Evolutionary conservation across 345 rosid genomes (phyloP), one percentile per base, ranked within the genome.

Genomic region (Eucalyptus caleyi): DNA sequence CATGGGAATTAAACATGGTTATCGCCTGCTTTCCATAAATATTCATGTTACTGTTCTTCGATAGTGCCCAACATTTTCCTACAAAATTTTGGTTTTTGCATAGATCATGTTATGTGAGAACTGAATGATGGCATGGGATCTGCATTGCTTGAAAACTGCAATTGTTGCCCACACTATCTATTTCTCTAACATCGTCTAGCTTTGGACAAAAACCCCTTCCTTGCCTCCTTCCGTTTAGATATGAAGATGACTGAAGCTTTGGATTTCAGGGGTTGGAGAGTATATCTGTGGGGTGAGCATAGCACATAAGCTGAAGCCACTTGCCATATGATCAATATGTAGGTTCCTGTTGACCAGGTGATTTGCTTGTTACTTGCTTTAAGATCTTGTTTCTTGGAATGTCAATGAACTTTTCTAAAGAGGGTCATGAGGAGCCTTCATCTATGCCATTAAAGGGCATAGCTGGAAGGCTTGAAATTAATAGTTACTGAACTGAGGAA

Each of bases 231-330:
- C n/a, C 27, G 16, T 37, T 59, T 34, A 1, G 24, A 9, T 69
- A 69, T 69, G 44, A 69, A 88, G 27, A 60, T 92, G 32, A 91
- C 72, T 11, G 19, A 15, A 14, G 51, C 72, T 91, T 86, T 26
- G 10, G 18, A 90, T 90, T 92, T 47, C 89, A 96, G 97, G 92
- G 96, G 99, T 69, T 96, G 96, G 96, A 95, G 99, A 87, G 97
- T 97, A 87, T 96, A 93, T 93, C 93, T 97, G 50, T 93, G 91
- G 88, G 96, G 92, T 94, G 99, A 97, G 89, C 97, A 96, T 91
- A 95, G 97, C 44, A 95, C 99, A 88, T 93, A 96, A 54, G 87
- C 93, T 34, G 96, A 96, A 88, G 98, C 98, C 44, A 59, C 90
- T 87, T 88, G 90, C 87, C 82, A 91, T 30, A 96, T 97, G 98